These are phyloP conservation scores for Suillus hirtellus DNA, from an alignment of 768 basidiomycete genomes.

Conservation along the genomic window DNA sequence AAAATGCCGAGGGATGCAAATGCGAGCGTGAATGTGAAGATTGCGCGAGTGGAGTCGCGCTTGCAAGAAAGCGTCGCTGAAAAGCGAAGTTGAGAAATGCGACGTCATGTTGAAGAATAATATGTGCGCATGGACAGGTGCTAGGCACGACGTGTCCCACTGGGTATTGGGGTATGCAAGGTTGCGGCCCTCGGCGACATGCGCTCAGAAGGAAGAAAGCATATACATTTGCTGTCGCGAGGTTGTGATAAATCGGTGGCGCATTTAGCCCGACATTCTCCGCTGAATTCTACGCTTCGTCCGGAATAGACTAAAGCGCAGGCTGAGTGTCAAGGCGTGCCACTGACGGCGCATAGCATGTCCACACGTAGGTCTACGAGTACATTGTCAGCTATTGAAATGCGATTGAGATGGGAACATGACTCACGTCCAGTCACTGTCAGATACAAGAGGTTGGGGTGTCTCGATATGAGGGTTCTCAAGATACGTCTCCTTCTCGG, in stretches of 20 bases:
- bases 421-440: constrained; percentile 36
- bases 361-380: constrained; percentile 54
- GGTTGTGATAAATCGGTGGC: constrained; percentile 9
- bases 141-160: constrained; percentile 24
- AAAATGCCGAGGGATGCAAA: constrained; percentile 27
- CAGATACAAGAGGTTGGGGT: constrained; percentile 17
- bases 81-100: constrained; percentile 21
- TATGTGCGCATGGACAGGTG: constrained; percentile 8
- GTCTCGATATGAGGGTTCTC: neutral
- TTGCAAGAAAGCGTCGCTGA: constrained; percentile 16
- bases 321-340: constrained; percentile 56
- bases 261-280: constrained; percentile 27
- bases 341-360: constrained; percentile 56
- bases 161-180: constrained; percentile 17
- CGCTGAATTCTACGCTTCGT: constrained; percentile 41
- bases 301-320: constrained; percentile 61
- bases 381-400: constrained; percentile 6
- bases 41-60: constrained; percentile 4
- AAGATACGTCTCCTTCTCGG: constrained; percentile 20
- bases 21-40: constrained; percentile 19
- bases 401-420: neutral
- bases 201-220: constrained; percentile 25
- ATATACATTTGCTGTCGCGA: constrained; percentile 26
- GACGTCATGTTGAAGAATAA: constrained; percentile 15
- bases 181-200: constrained; percentile 26